Evolutionary conservation across 139 green algal genomes (phyloP).

Genomic region (Chara braunii): DNA sequence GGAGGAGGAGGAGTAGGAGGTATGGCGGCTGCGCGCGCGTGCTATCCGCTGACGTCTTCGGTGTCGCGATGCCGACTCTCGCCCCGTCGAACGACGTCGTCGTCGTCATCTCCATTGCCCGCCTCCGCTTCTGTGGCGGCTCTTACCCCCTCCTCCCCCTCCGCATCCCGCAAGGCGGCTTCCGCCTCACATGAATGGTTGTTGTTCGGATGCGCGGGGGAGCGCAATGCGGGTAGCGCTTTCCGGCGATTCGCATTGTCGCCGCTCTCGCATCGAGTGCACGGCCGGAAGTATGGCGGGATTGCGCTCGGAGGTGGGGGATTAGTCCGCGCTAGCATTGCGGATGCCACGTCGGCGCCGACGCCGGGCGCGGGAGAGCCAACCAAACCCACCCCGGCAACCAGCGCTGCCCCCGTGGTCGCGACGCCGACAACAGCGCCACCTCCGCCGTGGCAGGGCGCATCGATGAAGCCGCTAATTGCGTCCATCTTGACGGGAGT

Average conservation of each 20-base stretch:
- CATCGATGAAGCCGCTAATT: constrained; percentile 78
- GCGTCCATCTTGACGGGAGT: constrained; percentile 69
- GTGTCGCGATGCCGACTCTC: neutral
- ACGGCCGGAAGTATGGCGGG: neutral
- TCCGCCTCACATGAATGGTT: neutral
- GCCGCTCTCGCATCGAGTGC: neutral
- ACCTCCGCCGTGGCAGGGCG: constrained; percentile 55
- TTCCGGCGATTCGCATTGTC: neutral
- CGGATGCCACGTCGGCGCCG: neutral
- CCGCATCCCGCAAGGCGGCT: neutral
- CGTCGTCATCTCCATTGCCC: neutral
- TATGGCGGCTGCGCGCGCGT: neutral
- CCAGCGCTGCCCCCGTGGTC: neutral
- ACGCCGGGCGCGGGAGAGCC: neutral
- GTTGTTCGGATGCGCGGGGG: neutral
- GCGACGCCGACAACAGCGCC: constrained; percentile 1
- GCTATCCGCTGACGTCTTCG: neutral
- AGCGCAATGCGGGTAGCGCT: neutral
- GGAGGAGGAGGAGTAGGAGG: neutral
- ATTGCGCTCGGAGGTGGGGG: no score
- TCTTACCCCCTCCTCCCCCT: neutral
- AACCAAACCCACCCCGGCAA: neutral
- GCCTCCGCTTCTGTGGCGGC: neutral
- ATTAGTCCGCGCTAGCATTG: no score
- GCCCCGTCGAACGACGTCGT: neutral